phyloP scores from a whole-genome alignment of 140 eudicot species.

The Erigeron philadelphicus region DNA sequence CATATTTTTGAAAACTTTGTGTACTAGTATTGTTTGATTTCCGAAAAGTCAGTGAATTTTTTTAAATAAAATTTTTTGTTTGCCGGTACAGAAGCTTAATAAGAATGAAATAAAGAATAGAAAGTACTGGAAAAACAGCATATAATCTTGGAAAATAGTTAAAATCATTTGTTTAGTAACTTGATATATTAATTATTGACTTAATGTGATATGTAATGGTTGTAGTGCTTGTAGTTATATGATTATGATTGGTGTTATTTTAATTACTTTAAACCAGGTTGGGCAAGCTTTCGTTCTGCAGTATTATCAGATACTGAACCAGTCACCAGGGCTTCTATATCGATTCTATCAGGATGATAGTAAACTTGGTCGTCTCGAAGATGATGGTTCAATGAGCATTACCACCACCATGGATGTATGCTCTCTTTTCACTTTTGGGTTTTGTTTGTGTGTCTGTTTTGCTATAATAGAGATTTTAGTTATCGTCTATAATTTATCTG shows the following conservation, averaged over 20 bases:
- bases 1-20: no score
- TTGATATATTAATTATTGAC: neutral
- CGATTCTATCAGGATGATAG: slow-evolving; percentile 78
- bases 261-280: slow-evolving; percentile 39
- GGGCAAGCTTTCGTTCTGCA: slow-evolving; percentile 81
- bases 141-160: neutral
- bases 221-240: neutral
- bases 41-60: no score
- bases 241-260: neutral
- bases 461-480: neutral
- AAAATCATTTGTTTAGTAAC: no score
- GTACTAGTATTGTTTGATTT: no score
- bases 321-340: slow-evolving; percentile 69
- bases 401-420: slow-evolving; percentile 78
- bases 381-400: slow-evolving; percentile 54
- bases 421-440: neutral
- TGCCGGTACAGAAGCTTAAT: no score
- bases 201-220: neutral
- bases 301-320: slow-evolving; percentile 74
- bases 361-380: slow-evolving; percentile 79
- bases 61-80: no score
- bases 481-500: neutral
- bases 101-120: neutral
- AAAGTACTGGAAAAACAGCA: neutral
- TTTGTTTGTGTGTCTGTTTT: neutral